phyloP scores from a whole-genome alignment of 805 yeast genomes.

The Kluyveromyces nonfermentans region DNA sequence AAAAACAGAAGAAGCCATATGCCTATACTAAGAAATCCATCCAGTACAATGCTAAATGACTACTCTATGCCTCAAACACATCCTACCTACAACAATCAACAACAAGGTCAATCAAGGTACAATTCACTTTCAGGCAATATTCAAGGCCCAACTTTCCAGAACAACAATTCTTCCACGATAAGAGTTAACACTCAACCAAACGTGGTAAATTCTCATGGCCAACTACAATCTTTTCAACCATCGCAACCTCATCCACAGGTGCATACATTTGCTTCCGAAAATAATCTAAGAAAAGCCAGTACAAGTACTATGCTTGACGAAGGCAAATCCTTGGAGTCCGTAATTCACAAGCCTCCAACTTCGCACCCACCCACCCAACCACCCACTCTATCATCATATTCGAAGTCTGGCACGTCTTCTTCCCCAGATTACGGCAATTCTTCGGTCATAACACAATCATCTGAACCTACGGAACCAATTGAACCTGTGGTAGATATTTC shows the following conservation, averaged over 20 bases:
- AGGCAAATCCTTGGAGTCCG: neutral
- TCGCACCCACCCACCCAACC: neutral
- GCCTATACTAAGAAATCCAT: constrained; percentile 26
- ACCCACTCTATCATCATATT: neutral
- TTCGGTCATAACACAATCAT: constrained; percentile 5
- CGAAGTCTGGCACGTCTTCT: constrained; percentile 5
- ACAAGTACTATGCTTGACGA: constrained; percentile 15
- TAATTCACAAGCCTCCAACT: constrained; percentile 3
- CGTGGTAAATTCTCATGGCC: neutral
- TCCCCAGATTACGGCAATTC: constrained; percentile 6
- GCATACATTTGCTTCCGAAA: neutral
- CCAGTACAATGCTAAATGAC: constrained; percentile 16
- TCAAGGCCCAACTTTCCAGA: neutral
- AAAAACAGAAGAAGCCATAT: constrained; percentile 29
- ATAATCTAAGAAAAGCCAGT: constrained; percentile 15
- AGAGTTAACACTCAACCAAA: constrained; percentile 1
- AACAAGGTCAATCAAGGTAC: constrained; percentile 3
- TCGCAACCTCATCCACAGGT: constrained; percentile 1
- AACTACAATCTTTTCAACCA: neutral
- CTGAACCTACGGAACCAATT: constrained; percentile 1
- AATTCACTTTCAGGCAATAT: constrained; percentile 1
- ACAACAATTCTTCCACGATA: constrained; percentile 1
- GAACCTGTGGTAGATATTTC: constrained; percentile 1
- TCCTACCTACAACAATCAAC: neutral
- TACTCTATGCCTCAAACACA: constrained; percentile 2